Percentiles rank a stretch among this genome's conserved stretches.
Evolutionary conservation across 2,329 filamentous ascomycete species (phyloP).

Genomic region (Diplodia scrobiculata): DNA sequence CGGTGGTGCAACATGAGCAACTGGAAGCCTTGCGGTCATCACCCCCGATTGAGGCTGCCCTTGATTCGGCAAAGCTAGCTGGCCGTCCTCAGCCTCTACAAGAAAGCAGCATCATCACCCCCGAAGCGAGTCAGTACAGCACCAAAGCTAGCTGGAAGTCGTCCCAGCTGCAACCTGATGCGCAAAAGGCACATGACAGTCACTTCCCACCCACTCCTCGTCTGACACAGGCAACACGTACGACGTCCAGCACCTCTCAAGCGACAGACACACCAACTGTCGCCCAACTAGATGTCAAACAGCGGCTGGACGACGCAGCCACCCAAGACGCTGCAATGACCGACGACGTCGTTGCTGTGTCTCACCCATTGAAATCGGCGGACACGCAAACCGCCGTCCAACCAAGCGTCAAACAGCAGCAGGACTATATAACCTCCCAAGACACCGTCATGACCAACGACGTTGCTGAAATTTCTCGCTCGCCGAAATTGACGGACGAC

Average conservation of each 20-base stretch:
- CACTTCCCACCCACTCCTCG: conserved; percentile 43
- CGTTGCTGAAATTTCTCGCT: background rate
- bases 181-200: conserved; percentile 31
- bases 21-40: background rate
- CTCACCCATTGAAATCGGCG: background rate
- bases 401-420: background rate
- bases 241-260: conserved; percentile 19
- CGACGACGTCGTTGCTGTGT: background rate
- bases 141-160: conserved; percentile 38
- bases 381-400: background rate
- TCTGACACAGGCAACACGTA: conserved; percentile 41
- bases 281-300: background rate
- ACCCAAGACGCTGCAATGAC: background rate
- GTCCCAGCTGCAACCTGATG: conserved; percentile 34
- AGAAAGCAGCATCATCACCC: conserved; percentile 29
- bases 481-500: background rate
- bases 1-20: background rate
- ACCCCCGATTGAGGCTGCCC: background rate
- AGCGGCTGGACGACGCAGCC: background rate
- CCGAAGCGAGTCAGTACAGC: conserved; percentile 36
- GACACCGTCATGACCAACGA: background rate
- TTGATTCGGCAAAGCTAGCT: background rate
- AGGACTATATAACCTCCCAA: background rate
- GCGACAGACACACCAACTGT: background rate
- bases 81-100: background rate